Base-by-base conservation (phyloP, 176 grass and related monocot species). In the Oryza meridionalis region DNA sequence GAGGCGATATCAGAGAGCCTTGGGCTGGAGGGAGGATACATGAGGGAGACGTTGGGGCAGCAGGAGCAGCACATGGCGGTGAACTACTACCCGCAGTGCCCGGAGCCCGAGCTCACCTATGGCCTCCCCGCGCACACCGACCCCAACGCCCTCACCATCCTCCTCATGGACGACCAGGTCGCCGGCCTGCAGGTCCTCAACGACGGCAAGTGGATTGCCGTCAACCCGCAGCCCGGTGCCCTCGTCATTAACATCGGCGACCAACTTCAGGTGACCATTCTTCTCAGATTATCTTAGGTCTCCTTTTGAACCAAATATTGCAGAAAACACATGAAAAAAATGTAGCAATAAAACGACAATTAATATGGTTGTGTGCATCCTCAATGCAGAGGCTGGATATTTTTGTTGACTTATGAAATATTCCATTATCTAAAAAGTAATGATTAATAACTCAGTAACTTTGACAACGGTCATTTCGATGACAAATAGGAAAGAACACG, bases 1-100 rank as follows among this genome's bases (percentile, higher is more conserved):
- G 84, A 76, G 5, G 69, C 84, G 3, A 90, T 97, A 80, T 91
- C 94, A 17, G 61, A 81, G 89, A 90, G 94, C 72, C 85, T 97
- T 42, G 91, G 87, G 0, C 78, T 97, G 40, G 89, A 97, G 74
- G 75, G 77, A 42, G 69, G 85, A 40, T 92, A 90, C 81, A 90
- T 97, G 25, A 47, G 78, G 70, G 67, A 77, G 19, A 86, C 84
- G 27, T 21, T 97, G 25, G 94, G 94, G 1, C 82, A 97, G 59
- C 94, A 92, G 84, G 94, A 97, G 51, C 94, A 97, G 38, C 94
- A 97, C 79, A 94, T 97, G 94, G 94, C 94, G 1, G 82, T 97
- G 6, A 97, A 97, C 75, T 97, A 88, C 91, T 97, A 97, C 76
- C 94, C 94, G 2, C 82, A 51, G 79, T 97, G 94, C 78, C 94